Evolutionary conservation across 768 basidiomycete species (phyloP).

Genomic region (Lactarius psammicola): DNA sequence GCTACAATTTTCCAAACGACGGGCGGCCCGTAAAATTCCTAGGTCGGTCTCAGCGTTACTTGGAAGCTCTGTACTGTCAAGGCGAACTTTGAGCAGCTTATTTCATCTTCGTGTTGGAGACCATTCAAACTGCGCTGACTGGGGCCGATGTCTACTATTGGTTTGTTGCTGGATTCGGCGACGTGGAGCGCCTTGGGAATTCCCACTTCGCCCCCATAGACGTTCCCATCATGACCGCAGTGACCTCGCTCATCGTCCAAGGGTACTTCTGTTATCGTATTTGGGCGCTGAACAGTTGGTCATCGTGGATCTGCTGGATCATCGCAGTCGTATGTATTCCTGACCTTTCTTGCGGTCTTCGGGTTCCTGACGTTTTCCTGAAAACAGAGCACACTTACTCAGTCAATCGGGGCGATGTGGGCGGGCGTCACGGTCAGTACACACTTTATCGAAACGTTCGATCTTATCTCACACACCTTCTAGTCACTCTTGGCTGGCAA

Average conservation of each 20-base stretch:
- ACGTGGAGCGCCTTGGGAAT: background rate
- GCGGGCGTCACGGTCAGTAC: background rate
- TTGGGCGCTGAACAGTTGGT: background rate
- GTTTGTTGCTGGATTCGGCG: background rate
- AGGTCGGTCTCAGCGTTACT: background rate
- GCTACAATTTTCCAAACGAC: background rate
- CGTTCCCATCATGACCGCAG: background rate
- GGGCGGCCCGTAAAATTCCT: background rate
- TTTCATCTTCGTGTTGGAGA: background rate
- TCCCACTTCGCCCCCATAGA: background rate
- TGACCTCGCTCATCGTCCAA: background rate
- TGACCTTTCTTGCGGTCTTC: background rate
- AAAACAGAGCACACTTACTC: background rate
- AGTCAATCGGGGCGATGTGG: background rate
- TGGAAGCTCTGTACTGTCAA: background rate
- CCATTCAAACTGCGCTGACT: background rate
- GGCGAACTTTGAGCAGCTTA: background rate
- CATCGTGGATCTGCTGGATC: background rate
- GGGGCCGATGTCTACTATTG: background rate
- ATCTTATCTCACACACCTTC: background rate
- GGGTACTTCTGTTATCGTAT: background rate
- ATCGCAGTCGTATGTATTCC: background rate
- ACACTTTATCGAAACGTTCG: too few species aligned
- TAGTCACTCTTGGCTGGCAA: background rate
- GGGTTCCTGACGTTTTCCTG: background rate